Evolutionary conservation across 2,329 filamentous ascomycete species (phyloP), one percentile per base, ranked within the genome.

Genomic region (Neofusicoccum cordaticola): DNA sequence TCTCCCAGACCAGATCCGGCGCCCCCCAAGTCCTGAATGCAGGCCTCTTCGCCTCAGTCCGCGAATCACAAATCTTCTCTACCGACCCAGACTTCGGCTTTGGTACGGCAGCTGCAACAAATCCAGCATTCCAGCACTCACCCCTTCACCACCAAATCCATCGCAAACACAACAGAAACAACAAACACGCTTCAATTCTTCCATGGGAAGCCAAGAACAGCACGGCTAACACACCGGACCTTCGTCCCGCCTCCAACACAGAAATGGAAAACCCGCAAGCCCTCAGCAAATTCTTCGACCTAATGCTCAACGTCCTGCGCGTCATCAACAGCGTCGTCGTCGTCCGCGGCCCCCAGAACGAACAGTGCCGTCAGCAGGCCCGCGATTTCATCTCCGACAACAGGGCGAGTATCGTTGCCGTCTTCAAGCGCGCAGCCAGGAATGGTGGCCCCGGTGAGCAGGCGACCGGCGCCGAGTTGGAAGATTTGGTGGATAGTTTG

Each of bases 81-180:
- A 90, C 91, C 12, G 95, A 99, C 75, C 95, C 95, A 0, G 95
- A 99, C 76, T 87, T 99, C 63, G 93, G 96, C 66, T 87, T 93
- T 65, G 85, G 85, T 85, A 73, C 71, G 78, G 73, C 31, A 27
- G n/a, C 48, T 51, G 34, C 58, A 31, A 50, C 42, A 42, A 48
- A 51, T 7, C 7, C 17, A 35, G 31, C 56, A 60, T 45, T 45
- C 22, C 53, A 47, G 6, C 3, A 34, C 8, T 35, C 31, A 9
- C 50, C 61, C 37, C 34, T 53, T 47, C 64, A 47, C 19, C 19
- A 62, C 11, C 48, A 35, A 60, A 11, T 17, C 15, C 22, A 19
- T n/a, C 27, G 9, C 45, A 62, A 39, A 31, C 27, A 31, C 11
- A 64, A 17, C 19, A 45, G 27, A 19, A 58, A 12, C 57, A 9